Base-by-base conservation (phyloP, 164 flowering plant genomes). In the Berberis thunbergii region DNA sequence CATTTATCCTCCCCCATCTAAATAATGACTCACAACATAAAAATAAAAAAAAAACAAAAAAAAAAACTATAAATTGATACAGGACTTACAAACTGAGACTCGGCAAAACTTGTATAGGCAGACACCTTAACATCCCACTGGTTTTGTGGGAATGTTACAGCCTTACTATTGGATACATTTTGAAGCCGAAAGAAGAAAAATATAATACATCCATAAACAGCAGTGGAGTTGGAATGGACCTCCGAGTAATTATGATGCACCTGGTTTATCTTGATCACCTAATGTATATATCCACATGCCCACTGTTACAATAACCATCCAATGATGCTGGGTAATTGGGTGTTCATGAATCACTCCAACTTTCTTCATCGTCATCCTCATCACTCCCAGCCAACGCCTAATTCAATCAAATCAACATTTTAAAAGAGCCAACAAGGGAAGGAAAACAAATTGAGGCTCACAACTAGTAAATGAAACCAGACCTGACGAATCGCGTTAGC, bases 401-500 rank as follows among this genome's bases (percentile, higher is more conserved):
- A n/a, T 65, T 61, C 50, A 59, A 66, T 26, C 46, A 3, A 26
- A 52, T 12, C 1, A 46, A 40, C 4, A 43, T 65, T n/a, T 41
- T 38, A 39, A 49, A 60, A 38, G 48, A 2, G 45, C n/a, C 45
- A 3, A 65, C 39, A 55, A 6, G 54, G 48, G 49, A 46, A 58
- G 48, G 60, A 62, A 61, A 59, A 43, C 4, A n/a, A 11, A 62
- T 57, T 49, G 54, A 57, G 59, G 63, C 56, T 26, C 61, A 66
- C 45, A 52, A 38, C 4, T 61, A 57, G 43, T 41, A 26, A 61
- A 44, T 2, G 13, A 8, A 61, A 6, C 62, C 69, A 41, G 54
- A 86, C 98, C 97, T 86, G 97, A 75, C 99, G 96, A 70, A 95
- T 95, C 1, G 89, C 80, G 69, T 87, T 89, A 69, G 99, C 99